phyloP scores from a whole-genome alignment of 169 alveolate genomes.

The Cyclospora cayetanensis region DNA sequence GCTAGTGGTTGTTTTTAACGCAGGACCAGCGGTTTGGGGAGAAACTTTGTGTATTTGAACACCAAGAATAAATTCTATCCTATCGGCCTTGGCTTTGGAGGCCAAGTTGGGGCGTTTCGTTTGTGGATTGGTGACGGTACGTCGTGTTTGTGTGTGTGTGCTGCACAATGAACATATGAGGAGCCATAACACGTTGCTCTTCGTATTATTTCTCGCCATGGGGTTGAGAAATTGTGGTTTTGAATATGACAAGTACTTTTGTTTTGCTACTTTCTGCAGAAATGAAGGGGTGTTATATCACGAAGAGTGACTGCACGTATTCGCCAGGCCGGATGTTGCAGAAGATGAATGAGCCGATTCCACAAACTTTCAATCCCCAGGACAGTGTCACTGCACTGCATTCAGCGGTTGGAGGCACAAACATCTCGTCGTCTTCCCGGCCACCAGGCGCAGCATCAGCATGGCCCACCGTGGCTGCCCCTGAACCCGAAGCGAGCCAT shows the following conservation, averaged over 20 bases:
- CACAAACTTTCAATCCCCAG: neutral
- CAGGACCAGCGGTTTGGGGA: conserved; percentile 73
- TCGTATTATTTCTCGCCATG: too few relatives aligned
- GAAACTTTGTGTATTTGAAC: conserved; percentile 68
- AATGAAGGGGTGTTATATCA: conserved; percentile 67
- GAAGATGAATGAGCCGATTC: conserved; percentile 54
- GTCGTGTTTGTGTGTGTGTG: too few relatives aligned
- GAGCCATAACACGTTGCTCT: too few relatives aligned
- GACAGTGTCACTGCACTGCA: neutral
- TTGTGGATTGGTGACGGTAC: conserved; percentile 73
- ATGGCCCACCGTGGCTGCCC: neutral
- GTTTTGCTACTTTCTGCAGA: conserved; percentile 47
- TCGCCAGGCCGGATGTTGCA: conserved; percentile 65
- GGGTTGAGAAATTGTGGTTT: too few relatives aligned
- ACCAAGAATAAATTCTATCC: conserved; percentile 69
- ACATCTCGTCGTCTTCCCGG: neutral
- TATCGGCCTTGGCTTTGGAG: conserved; percentile 74
- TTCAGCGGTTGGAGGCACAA: neutral
- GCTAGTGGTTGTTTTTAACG: neutral
- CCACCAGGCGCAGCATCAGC: neutral
- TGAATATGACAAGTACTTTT: too few relatives aligned
- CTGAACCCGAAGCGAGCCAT: neutral
- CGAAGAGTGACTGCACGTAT: conserved; percentile 72
- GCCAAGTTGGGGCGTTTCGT: conserved; percentile 72
- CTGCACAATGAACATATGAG: neutral